Evolutionary conservation across 495 filamentous ascomycete genomes (phyloP).

Genomic region (Lindgomyces ingoldianus): DNA sequence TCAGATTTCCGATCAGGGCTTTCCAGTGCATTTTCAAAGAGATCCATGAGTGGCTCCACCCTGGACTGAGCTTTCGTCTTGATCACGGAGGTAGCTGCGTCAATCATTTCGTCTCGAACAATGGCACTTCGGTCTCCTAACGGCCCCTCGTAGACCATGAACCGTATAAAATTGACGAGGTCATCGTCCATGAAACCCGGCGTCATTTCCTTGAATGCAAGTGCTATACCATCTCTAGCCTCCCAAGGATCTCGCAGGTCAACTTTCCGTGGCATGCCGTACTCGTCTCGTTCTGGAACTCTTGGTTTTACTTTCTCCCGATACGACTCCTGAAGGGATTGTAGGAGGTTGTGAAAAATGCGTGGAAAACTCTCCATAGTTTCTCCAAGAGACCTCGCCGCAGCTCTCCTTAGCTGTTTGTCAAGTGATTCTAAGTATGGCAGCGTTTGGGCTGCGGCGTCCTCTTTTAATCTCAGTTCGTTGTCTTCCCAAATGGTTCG

Average conservation of each 20-base stretch:
- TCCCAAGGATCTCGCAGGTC: constrained; percentile 89
- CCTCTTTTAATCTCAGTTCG: constrained; percentile 68
- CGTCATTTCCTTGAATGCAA: constrained; percentile 81
- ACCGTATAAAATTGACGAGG: constrained; percentile 75
- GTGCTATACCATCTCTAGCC: constrained; percentile 78
- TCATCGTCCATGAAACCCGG: constrained; percentile 64
- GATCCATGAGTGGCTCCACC: constrained; percentile 87
- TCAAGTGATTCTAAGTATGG: constrained; percentile 80
- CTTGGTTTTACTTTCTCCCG: constrained; percentile 75
- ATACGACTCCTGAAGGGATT: constrained; percentile 68
- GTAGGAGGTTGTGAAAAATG: constrained; percentile 59
- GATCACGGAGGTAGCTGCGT: constrained; percentile 81
- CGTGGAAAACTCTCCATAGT: constrained; percentile 60
- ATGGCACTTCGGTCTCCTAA: constrained; percentile 73
- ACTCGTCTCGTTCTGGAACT: constrained; percentile 80
- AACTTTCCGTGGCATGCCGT: constrained; percentile 85
- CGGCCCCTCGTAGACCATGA: constrained; percentile 81
- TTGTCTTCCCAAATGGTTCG: constrained; percentile 93
- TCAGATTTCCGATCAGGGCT: constrained; percentile 76
- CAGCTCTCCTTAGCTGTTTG: constrained; percentile 76
- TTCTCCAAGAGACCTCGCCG: constrained; percentile 78
- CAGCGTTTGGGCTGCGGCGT: constrained; percentile 64
- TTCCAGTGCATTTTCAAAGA: constrained; percentile 82
- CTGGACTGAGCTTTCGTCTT: constrained; percentile 72
- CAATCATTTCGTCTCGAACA: constrained; percentile 89